Base-by-base conservation (phyloP, 768 basidiomycete species). In the Trametes punicea region DNA sequence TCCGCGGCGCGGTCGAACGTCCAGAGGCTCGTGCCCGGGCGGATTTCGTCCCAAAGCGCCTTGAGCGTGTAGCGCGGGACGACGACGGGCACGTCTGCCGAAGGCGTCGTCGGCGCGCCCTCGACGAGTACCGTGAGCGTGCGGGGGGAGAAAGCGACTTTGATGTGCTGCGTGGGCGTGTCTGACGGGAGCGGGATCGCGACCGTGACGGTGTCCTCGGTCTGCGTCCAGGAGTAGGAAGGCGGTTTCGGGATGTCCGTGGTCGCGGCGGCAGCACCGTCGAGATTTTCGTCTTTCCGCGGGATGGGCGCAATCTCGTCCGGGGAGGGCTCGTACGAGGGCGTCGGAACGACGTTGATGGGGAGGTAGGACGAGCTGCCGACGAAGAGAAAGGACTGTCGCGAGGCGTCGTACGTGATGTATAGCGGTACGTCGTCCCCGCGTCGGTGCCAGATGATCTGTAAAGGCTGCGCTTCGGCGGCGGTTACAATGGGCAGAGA, bases 141-240 rank as follows among this genome's bases (percentile, higher is more conserved):
- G 57, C 79, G 78, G 5, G 78, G 73, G 7, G 85, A 81, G 68
- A 95, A 87, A 0, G 75, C 70, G 34, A 91, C 82, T 59, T 76
- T 81, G 67, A 96, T 89, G 40, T 76, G 74, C 21, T 77, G 75
- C 56, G 82, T 87, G 1, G 78, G 69, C 0, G 84, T 89, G 47
- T 72, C 76, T 0, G 88, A 80, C 1, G 91, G 91, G n/a, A 97
- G 77, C 5, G 91, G 84, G 65, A 98, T 85, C 0, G 85, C 86
- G 39, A 98, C 71, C 0, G 90, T 93, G 46, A 98, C 75, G 0
- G 90, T 82, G 67, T 94, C 92, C 1, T 82, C 69, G 4, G 87
- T 85, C 66, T 99, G 96, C 0, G 85, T 90, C 96, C 96, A 99
- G 1, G 92, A 91, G 70, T 94, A 98, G 0, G 93, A 88, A 25